Evolutionary conservation across 1,284 basidiomycete genomes (phyloP).

Genomic region (Mycena citricolor): DNA sequence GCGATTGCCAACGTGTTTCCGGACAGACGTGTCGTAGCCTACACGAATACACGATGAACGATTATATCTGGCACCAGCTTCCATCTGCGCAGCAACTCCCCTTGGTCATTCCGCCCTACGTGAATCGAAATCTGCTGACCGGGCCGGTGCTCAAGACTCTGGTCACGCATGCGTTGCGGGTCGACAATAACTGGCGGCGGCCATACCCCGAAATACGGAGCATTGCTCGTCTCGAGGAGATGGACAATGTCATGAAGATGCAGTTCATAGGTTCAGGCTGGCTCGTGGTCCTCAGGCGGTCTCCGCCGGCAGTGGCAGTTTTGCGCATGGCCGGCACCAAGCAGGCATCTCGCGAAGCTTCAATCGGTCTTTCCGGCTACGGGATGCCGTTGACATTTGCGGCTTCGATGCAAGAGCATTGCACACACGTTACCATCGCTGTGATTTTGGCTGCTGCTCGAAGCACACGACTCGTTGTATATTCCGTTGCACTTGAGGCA

Average conservation of each 20-base stretch:
- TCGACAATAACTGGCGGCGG: conserved; percentile 53
- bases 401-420: conserved; percentile 7
- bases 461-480: conserved; percentile 11
- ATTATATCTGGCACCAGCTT: conserved; percentile 3
- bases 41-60: neutral
- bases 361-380: conserved; percentile 35
- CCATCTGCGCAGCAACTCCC: neutral
- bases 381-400: conserved; percentile 22
- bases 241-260: conserved; percentile 41
- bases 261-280: conserved; percentile 46
- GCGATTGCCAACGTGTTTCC: neutral
- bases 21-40: conserved; percentile 1
- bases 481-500: conserved; percentile 7
- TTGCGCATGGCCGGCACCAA: conserved; percentile 38
- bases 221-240: conserved; percentile 36
- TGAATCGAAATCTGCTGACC: neutral
- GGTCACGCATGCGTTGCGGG: conserved; percentile 42
- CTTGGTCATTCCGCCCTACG: neutral
- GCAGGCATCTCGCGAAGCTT: conserved; percentile 33
- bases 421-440: conserved; percentile 15
- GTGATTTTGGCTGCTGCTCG: conserved; percentile 9
- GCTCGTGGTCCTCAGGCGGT: conserved; percentile 46
- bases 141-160: conserved; percentile 9
- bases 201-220: conserved; percentile 35
- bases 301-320: conserved; percentile 33